Evolutionary conservation across 495 filamentous ascomycete genomes (phyloP), one percentile per base, ranked within the genome.

Genomic region (Rhypophila decipiens): DNA sequence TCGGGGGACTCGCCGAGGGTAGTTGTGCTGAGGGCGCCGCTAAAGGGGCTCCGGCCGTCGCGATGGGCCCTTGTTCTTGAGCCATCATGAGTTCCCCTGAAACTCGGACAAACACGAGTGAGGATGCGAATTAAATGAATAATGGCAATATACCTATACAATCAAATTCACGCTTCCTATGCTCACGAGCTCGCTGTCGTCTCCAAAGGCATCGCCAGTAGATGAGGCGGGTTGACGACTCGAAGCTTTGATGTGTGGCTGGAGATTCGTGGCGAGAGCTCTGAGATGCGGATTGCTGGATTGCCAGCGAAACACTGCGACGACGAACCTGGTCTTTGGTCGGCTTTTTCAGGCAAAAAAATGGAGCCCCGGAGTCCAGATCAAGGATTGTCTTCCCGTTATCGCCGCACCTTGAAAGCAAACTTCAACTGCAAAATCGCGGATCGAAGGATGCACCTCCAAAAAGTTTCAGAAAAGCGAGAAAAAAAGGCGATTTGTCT

Each of bases 201-300:
- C 53, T 7, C 59, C 53, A 49, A 51, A 52, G 51, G 63, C 71
- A 72, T 75, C 58, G 57, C 67, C 63, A 54, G 58, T 57, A 52
- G 54, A 47, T 42, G 54, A 41, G 35, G 24, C 41, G 33, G 41
- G 52, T 55, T 42, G 56, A 55, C 44, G 47, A 52, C 50, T 35
- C 51, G 55, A 58, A 62, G 64, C 58, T 57, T 63, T 60, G 57
- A 58, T 64, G 72, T 72, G 69, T 71, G 71, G 72, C 70, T 73
- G 72, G 52, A 67, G 68, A 71, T 60, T 37, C 63, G 72, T 76
- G 72, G 72, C 72, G 66, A 69, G 66, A 69, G 66, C 66, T 68
- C 31, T 31, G 27, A 13, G 27, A 31, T 31, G 7, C 36, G 40
- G 24, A 22, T 20, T 17, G 44, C 22, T 24, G 18, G 42, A 35